A percentile compares a stretch with the other conserved stretches of the same genome.
These are phyloP conservation scores for Amanita polypyramis DNA, from an alignment of 768 basidiomycete genomes.

Conservation along the genomic window DNA sequence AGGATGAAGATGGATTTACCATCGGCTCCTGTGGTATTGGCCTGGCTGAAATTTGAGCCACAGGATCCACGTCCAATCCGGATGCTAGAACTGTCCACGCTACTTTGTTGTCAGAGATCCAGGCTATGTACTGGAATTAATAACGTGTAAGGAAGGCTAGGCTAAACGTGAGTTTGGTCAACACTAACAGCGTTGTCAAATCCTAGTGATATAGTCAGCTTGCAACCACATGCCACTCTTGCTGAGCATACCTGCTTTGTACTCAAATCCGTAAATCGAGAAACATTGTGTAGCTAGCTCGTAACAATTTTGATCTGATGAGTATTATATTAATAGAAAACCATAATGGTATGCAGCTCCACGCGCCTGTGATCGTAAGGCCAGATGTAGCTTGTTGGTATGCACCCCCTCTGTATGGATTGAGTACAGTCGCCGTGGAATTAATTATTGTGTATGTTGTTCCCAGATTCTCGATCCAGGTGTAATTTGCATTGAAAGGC, in stretches of 20 bases:
- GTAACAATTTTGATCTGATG: conserved; percentile 62
- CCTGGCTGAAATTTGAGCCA: conserved; percentile 52
- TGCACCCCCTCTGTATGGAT: conserved; percentile 63
- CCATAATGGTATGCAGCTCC: conserved; percentile 10
- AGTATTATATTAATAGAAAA: conserved; percentile 1
- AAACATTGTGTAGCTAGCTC: conserved; percentile 41
- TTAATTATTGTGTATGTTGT: conserved; percentile 46
- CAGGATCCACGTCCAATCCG: conserved; percentile 46
- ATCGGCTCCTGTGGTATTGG: conserved; percentile 80
- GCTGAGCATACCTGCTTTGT: conserved; percentile 42
- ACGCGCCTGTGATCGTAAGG: conserved; percentile 44
- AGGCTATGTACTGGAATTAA: conserved; percentile 55
- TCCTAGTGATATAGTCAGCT: conserved; percentile 17
- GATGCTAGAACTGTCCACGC: conserved; percentile 62
- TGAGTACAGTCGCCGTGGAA: conserved; percentile 37
- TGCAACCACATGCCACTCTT: conserved; percentile 5
- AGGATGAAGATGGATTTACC: conserved; percentile 27
- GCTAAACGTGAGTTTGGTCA: neutral
- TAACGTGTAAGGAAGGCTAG: neutral
- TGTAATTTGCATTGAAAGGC: conserved; percentile 72
- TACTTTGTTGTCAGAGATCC: conserved; percentile 53
- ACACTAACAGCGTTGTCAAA: conserved; percentile 42
- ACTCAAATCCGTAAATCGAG: conserved; percentile 74
- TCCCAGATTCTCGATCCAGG: conserved; percentile 42
- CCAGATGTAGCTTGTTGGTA: conserved; percentile 81